phyloP scores from a whole-genome alignment of 305 asterid genomes.

The Petunia hybrid region DNA sequence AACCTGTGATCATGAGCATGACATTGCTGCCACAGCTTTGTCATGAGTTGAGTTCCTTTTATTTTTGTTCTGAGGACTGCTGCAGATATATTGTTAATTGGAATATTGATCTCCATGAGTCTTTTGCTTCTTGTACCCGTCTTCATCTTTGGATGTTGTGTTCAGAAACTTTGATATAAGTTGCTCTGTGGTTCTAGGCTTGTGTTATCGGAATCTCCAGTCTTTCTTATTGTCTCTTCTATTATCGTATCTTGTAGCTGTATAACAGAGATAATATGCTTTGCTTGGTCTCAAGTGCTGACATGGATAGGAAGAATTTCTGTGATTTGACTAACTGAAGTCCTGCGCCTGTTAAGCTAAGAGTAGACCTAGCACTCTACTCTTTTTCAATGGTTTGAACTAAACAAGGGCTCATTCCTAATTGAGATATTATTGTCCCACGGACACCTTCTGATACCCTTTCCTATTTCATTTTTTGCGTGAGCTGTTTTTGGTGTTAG shows the following conservation, averaged over 20 bases:
- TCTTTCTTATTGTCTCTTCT: background rate
- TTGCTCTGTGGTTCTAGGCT: constrained; percentile 23
- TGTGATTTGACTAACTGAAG: constrained; percentile 19
- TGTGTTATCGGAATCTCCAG: constrained; percentile 8
- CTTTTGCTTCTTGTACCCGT: constrained; percentile 5
- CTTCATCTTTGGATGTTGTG: constrained; percentile 18
- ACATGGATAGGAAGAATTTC: constrained; percentile 22
- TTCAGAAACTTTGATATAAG: background rate
- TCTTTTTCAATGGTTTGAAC: constrained; percentile 23
- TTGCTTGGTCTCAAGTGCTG: constrained; percentile 26
- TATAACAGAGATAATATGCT: constrained; percentile 5
- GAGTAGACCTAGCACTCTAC: background rate
- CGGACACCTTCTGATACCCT: constrained; percentile 10
- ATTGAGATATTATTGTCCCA: background rate
- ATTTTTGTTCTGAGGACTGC: background rate
- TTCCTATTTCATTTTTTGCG: background rate
- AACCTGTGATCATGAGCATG: background rate
- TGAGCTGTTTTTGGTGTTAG: background rate
- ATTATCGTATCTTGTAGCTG: background rate
- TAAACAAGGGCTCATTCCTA: background rate
- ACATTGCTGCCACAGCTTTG: constrained; percentile 11
- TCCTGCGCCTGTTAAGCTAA: constrained; percentile 20
- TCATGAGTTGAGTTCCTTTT: background rate
- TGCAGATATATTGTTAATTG: constrained; percentile 20
- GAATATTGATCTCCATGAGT: constrained; percentile 27